phyloP scores from a whole-genome alignment of 768 basidiomycete genomes.

The Xerocomus spinulosus region DNA sequence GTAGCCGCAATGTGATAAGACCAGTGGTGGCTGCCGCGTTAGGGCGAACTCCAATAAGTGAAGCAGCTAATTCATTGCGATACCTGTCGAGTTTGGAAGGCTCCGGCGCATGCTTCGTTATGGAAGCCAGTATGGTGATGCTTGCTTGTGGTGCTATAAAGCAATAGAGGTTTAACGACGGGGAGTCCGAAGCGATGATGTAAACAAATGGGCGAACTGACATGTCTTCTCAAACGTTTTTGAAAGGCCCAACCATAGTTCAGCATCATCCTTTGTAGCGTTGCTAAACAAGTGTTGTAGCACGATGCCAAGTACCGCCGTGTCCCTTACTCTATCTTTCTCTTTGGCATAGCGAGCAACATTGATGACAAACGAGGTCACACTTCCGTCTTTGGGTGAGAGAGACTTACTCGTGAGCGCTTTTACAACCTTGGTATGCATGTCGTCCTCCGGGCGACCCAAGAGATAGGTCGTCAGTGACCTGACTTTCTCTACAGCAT shows the following conservation, averaged over 20 bases:
- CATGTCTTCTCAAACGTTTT: constrained; percentile 59
- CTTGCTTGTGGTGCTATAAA: constrained; percentile 63
- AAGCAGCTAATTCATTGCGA: constrained; percentile 88
- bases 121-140: constrained; percentile 58
- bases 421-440: constrained; percentile 45
- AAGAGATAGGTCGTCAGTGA: constrained; percentile 63
- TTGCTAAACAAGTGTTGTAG: constrained; percentile 58
- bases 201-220: constrained; percentile 29
- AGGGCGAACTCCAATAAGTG: constrained; percentile 61
- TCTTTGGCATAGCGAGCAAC: constrained; percentile 30
- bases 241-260: constrained; percentile 72
- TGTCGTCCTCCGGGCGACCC: constrained; percentile 40
- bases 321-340: constrained; percentile 48
- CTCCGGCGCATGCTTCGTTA: constrained; percentile 62
- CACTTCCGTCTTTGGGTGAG: constrained; percentile 13
- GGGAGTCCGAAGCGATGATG: not conserved
- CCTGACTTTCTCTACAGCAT: constrained; percentile 42
- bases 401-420: constrained; percentile 29
- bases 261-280: constrained; percentile 60
- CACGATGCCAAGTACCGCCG: constrained; percentile 56
- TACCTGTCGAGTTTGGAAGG: constrained; percentile 70
- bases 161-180: not conserved
- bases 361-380: constrained; percentile 30
- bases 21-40: constrained; percentile 65
- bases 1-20: constrained; percentile 58